Base-by-base conservation (phyloP, 371 early-diverging fungal species). In the Syncephalis plumigaleata region DNA sequence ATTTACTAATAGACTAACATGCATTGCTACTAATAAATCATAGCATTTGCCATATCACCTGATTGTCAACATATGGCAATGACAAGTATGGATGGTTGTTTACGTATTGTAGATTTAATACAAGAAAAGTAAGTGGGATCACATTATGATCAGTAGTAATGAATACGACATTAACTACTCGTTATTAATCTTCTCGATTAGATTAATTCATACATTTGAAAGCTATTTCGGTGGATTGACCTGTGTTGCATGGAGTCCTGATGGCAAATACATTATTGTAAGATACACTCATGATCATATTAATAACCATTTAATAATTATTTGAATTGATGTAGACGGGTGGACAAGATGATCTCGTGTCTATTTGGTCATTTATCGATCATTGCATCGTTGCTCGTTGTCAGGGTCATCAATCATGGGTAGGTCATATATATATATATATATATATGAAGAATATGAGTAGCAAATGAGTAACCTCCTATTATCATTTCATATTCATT, bases 311-410 rank as follows among this genome's bases (percentile, higher is more conserved):
- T 3, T 15, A 47, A 16, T 13, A 13, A 3, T 31, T 1, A 16
- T 15, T 15, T 39, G 1, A 27, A 20, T 40, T n/a, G n/a, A 9
- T n/a, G 9, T 53, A 70, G 73, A 73, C 80, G 0, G 87, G 97
- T 9, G 90, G 94, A 0, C 91, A 98, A 56, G 99, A 98, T 62
- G 97, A 98, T 59, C 58, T 91, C 9, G 75, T 97, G 11, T 82
- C 90, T 1, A 71, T 98, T 2, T 98, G 92, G 92, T 73, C 80
- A 44, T 78, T 75, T 57, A 70, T 63, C 48, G 89, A 77, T 36
- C 73, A 72, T 36, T 63, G 74, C 9, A 72, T 89, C 18, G 71
- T 89, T 0, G 92, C 92, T 1, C 65, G 95, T 16, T 88, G 91
- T 57, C 83, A 84, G 53, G 97, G 94, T 2, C 98, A 98, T 59